Evolutionary conservation across 768 basidiomycete species (phyloP).

Genomic region (Boletus reticuloceps): DNA sequence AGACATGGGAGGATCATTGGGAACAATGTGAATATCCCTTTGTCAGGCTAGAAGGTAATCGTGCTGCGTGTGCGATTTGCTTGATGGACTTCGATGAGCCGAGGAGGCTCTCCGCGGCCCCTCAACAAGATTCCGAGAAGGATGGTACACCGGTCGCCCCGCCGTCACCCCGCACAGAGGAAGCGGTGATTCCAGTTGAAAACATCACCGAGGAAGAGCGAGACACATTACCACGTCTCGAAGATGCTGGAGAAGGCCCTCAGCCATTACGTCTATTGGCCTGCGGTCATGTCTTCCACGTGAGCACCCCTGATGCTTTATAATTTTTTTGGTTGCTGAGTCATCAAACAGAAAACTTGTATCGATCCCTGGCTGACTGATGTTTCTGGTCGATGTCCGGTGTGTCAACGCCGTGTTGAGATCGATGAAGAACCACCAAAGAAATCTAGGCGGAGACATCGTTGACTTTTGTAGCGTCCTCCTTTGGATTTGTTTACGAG

Average conservation of each 20-base stretch:
- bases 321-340: background rate
- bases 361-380: slow-evolving; percentile 87
- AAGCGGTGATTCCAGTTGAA: slow-evolving; percentile 33
- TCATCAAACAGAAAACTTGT: slow-evolving; percentile 65
- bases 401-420: slow-evolving; percentile 77
- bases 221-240: slow-evolving; percentile 47
- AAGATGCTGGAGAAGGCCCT: slow-evolving; percentile 72
- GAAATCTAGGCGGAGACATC: slow-evolving; percentile 28
- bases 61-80: slow-evolving; percentile 83
- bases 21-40: slow-evolving; percentile 77
- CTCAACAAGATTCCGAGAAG: slow-evolving; percentile 31
- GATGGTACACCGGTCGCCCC: slow-evolving; percentile 8
- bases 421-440: slow-evolving; percentile 37
- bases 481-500: slow-evolving; percentile 4
- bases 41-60: slow-evolving; percentile 76
- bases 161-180: slow-evolving; percentile 16
- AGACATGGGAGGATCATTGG: slow-evolving; percentile 78
- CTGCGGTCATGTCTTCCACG: slow-evolving; percentile 91
- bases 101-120: slow-evolving; percentile 28
- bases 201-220: slow-evolving; percentile 40
- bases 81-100: slow-evolving; percentile 85
- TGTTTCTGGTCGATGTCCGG: slow-evolving; percentile 84
- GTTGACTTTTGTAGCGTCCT: slow-evolving; percentile 10
- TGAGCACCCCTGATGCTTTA: slow-evolving; percentile 37
- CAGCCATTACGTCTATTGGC: slow-evolving; percentile 73